phyloP scores from a whole-genome alignment of 306 rosid genomes.

The Cicer pinnatifidum region DNA sequence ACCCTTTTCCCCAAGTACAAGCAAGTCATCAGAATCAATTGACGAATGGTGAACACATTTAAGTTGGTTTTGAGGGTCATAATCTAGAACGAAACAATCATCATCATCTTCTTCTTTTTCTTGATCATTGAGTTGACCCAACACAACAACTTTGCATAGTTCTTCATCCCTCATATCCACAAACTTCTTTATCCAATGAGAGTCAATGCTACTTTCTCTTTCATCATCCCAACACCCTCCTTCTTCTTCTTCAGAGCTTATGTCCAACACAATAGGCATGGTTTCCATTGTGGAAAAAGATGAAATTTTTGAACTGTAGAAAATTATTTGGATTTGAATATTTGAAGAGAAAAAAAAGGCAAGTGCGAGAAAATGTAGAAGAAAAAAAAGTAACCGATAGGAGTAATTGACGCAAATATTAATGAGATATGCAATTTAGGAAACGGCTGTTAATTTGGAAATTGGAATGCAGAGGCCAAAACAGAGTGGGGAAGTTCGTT shows the following conservation, averaged over 20 bases:
- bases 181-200: conserved; percentile 58
- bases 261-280: conserved; percentile 48
- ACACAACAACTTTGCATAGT: conserved; percentile 47
- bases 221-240: conserved; percentile 2
- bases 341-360: too few relatives aligned
- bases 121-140: conserved; percentile 47
- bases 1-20: conserved; percentile 75
- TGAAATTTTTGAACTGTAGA: too few relatives aligned
- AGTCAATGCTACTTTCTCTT: not conserved
- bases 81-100: conserved; percentile 64
- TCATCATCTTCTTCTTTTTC: conserved; percentile 47
- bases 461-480: too few relatives aligned
- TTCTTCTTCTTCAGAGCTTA: conserved; percentile 59
- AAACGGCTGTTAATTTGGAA: too few relatives aligned
- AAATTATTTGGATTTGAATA: conserved; percentile 6
- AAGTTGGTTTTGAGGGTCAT: conserved; percentile 63
- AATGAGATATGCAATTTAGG: too few relatives aligned
- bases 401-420: too few relatives aligned
- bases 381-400: too few relatives aligned
- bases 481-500: too few relatives aligned
- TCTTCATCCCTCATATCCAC: conserved; percentile 45
- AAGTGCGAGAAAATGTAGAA: too few relatives aligned
- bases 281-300: conserved; percentile 27
- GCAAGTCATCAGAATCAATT: conserved; percentile 65
- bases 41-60: conserved; percentile 33